These are phyloP conservation scores for Opeltia flavorubescens DNA, from an alignment of 495 filamentous ascomycete genomes.

Conservation along the genomic window DNA sequence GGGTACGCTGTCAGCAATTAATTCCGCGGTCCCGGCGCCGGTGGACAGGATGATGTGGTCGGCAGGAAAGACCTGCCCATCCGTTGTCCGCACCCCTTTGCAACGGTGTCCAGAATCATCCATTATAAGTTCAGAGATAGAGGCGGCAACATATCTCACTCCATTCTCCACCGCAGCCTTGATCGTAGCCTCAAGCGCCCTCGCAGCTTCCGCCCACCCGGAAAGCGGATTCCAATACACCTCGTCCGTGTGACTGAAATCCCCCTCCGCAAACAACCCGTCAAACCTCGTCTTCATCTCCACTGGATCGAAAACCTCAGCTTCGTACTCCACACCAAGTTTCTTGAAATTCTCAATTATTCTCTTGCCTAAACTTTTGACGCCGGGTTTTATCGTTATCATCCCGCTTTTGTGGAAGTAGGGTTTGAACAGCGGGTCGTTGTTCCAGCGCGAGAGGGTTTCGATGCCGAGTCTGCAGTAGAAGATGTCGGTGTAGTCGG, in stretches of 20 bases:
- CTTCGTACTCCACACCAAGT: conserved; percentile 27
- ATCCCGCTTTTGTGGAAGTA: conserved; percentile 46
- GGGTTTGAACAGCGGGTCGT: conserved; percentile 35
- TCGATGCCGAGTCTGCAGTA: conserved; percentile 45
- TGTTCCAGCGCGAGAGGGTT: conserved; percentile 38
- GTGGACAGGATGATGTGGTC: conserved; percentile 38
- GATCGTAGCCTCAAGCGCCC: conserved; percentile 32
- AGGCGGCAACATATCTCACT: conserved; percentile 35
- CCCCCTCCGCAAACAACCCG: conserved; percentile 37
- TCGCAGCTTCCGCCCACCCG: conserved; percentile 49
- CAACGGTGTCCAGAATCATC: conserved; percentile 25
- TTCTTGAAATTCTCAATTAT: conserved; percentile 36
- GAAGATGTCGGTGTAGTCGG: conserved; percentile 44
- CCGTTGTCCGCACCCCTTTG: conserved; percentile 30
- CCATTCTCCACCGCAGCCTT: conserved; percentile 33
- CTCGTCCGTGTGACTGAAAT: conserved; percentile 37
- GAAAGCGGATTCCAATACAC: conserved; percentile 36
- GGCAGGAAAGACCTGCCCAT: conserved; percentile 28
- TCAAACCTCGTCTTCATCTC: conserved; percentile 27
- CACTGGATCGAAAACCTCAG: conserved; percentile 25
- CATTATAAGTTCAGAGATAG: conserved; percentile 31
- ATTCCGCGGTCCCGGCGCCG: conserved; percentile 43
- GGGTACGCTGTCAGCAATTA: conserved; percentile 41
- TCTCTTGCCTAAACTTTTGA: conserved; percentile 28
- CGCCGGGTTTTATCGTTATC: conserved; percentile 30